Evolutionary conservation across 768 basidiomycete species (phyloP), one percentile per base, ranked within the genome.

Genomic region (Russula griseocarnosa): DNA sequence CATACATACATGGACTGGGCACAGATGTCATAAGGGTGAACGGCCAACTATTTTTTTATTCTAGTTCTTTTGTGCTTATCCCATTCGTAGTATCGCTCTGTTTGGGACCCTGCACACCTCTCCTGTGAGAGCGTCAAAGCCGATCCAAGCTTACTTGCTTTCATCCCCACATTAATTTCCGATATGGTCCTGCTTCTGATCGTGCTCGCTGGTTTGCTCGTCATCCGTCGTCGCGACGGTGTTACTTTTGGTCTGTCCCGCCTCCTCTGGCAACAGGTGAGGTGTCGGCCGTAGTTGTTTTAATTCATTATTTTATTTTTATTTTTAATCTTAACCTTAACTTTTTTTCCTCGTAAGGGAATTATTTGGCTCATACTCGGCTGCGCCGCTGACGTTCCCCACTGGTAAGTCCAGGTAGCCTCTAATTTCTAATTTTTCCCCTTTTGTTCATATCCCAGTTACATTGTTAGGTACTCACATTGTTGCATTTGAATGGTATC

Each of bases 191-290:
- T 63, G 14, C 51, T 63, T 32, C 8, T 34, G 3, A 34, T 38
- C 51, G 58, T 63, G 22, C 57, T 63, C 13, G 22, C 47, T 30
- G 57, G 57, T 30, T 14, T 63, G 13, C n/a, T 58, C 24, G 8
- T 18, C 10, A 14, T 40, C 26, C 61, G 54, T 18, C 47, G 16
- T 34, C 7, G 8, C 0, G 55, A 18, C 5, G 40, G 14, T 11
- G 11, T 10, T 10, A 22, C 22, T 5, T 53, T 32, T 22, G 30
- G 52, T 22, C 30, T 36, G 34, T 6, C 22, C 14, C 53, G 22
- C 32, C 34, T 54, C 11, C 53, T 54, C 26, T 51, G 50, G 50
- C 28, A 7, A 26, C 55, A 18, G 38, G 16, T 16, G 20, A 44
- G 20, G 10, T 20, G 24, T 3, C 13, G 40, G 28, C n/a, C 22